Evolutionary conservation across 1,139 yeast genomes (phyloP).

Genomic region (Pichiaceae sp.): DNA sequence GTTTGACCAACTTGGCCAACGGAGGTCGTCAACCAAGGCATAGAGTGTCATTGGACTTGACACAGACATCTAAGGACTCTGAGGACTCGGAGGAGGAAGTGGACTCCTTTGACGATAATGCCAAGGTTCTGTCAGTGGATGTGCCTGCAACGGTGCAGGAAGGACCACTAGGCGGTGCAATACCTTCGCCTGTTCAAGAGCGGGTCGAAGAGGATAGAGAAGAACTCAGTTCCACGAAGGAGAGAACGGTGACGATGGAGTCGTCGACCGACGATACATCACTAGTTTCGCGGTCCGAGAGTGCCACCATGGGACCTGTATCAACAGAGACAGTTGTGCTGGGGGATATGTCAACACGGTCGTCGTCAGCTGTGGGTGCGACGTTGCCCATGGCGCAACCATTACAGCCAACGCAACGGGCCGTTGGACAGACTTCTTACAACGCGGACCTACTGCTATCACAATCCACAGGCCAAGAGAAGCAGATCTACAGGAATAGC

Average conservation of each 20-base stretch:
- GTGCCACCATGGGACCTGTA: background rate
- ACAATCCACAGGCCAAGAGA: slow-evolving; percentile 41
- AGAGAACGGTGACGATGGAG: background rate
- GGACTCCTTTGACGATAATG: slow-evolving; percentile 28
- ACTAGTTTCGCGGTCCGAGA: background rate
- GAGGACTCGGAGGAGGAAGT: slow-evolving; percentile 30
- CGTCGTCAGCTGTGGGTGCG: background rate
- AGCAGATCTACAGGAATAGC: slow-evolving; percentile 17
- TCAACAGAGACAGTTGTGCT: background rate
- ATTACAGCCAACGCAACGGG: background rate
- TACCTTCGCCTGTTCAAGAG: background rate
- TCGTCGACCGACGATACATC: background rate
- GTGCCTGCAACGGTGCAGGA: background rate
- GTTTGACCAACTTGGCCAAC: slow-evolving; percentile 13
- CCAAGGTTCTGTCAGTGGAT: slow-evolving; percentile 11
- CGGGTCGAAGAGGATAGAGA: background rate
- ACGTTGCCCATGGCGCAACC: background rate
- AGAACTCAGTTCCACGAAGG: background rate
- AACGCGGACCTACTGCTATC: slow-evolving; percentile 25
- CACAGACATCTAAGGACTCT: slow-evolving; percentile 13
- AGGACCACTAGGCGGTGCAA: background rate
- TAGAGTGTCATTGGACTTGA: slow-evolving; percentile 1
- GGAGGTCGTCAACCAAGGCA: slow-evolving; percentile 1
- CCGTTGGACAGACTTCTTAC: slow-evolving; percentile 6
- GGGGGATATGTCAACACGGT: background rate